Evolutionary conservation across 768 basidiomycete genomes (phyloP).

Genomic region (Mycena polygramma): DNA sequence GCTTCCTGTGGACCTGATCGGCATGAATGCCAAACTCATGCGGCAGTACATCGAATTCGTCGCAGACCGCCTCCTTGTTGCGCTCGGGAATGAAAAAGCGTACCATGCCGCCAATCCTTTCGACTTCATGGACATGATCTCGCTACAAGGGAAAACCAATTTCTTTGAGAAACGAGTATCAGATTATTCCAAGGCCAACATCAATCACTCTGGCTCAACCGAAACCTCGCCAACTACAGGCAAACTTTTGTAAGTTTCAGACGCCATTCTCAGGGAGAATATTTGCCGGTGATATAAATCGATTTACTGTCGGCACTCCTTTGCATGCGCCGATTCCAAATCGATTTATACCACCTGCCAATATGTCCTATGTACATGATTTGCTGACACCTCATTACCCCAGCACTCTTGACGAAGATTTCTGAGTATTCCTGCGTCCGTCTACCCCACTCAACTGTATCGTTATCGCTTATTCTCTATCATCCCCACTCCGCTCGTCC

Average conservation of each 20-base stretch:
- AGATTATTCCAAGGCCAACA: constrained; percentile 75
- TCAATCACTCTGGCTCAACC: constrained; percentile 51
- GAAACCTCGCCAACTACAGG: constrained; percentile 21
- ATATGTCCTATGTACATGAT: background rate
- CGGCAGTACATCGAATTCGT: constrained; percentile 80
- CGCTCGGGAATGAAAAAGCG: constrained; percentile 78
- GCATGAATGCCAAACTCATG: constrained; percentile 82
- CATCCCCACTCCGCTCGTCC: constrained; percentile 18
- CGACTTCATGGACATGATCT: constrained; percentile 85
- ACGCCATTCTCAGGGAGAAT: background rate
- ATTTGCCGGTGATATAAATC: background rate
- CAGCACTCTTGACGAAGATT: constrained; percentile 52
- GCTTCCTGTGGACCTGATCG: constrained; percentile 75
- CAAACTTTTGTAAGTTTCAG: constrained; percentile 48
- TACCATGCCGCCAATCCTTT: constrained; percentile 66
- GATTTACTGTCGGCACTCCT: background rate
- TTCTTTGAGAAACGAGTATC: constrained; percentile 88
- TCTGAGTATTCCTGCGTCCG: constrained; percentile 37
- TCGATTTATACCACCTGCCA: constrained; percentile 5
- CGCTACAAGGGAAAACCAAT: constrained; percentile 85
- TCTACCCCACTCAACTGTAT: constrained; percentile 7
- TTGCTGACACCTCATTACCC: background rate
- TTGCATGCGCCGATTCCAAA: constrained; percentile 3
- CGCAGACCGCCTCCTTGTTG: constrained; percentile 76
- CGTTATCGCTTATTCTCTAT: constrained; percentile 1